Conservation (phyloP, 1,139 yeast species). For the Chernovozyma aurita region DNA sequence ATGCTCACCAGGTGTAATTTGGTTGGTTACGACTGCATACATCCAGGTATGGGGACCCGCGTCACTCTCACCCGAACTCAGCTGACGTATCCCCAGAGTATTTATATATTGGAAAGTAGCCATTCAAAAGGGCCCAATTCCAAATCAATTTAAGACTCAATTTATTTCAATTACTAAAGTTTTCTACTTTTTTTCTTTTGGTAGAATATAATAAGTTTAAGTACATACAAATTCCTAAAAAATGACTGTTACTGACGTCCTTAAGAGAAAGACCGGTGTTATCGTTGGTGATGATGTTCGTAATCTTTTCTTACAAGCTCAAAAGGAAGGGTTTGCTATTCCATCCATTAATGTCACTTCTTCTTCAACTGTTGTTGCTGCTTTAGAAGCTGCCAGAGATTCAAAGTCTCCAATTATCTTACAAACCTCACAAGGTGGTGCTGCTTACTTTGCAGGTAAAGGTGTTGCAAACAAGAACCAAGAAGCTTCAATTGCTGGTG, state of each 20-base stretch:
- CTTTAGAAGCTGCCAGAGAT: constrained; percentile 98
- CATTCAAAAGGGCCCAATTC: background rate
- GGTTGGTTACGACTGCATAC: too few species aligned
- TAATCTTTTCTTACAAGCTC: constrained; percentile 89
- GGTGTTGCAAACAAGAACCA: constrained; percentile 94
- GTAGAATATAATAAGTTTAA: too few species aligned
- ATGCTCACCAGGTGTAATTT: background rate
- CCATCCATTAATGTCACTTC: constrained; percentile 99
- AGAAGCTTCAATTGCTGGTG: constrained; percentile 90
- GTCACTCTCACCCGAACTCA: constrained; percentile 9
- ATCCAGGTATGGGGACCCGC: constrained; percentile 6
- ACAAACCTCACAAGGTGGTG: constrained; percentile 99
- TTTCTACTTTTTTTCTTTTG: background rate
- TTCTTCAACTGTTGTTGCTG: constrained; percentile 94
- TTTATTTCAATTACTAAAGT: constrained; percentile 1
- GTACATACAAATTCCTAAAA: too few species aligned
- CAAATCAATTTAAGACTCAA: background rate
- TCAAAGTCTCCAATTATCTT: constrained; percentile 90
- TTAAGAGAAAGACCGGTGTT: constrained; percentile 92
- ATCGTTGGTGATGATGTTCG: constrained; percentile 98
- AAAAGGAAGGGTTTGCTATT: constrained; percentile 89
- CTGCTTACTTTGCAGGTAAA: constrained; percentile 99
- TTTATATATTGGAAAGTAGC: background rate
- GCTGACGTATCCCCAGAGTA: constrained; percentile 6
- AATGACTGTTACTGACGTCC: constrained; percentile 57